Conservation (phyloP, 495 filamentous ascomycete genomes). For the Thermochaetoides thermophila region DNA sequence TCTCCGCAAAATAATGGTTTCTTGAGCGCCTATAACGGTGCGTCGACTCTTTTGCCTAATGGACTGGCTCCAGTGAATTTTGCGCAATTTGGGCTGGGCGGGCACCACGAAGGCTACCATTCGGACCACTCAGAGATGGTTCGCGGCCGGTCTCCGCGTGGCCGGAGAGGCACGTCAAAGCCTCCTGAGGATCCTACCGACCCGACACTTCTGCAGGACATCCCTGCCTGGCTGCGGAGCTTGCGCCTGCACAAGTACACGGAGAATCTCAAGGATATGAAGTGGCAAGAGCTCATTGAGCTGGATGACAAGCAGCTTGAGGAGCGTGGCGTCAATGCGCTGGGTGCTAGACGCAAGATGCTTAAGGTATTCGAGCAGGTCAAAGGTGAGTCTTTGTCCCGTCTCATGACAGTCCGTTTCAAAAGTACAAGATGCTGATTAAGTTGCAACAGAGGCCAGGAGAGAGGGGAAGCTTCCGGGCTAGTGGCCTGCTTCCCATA, state of each 20-base stretch:
- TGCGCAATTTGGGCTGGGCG: constrained; percentile 54
- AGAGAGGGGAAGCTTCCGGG: constrained; percentile 36
- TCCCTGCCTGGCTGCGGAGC: constrained; percentile 89
- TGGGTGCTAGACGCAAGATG: constrained; percentile 95
- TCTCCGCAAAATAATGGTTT: constrained; percentile 94
- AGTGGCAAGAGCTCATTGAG: constrained; percentile 87
- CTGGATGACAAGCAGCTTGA: constrained; percentile 89
- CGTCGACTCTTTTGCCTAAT: constrained; percentile 58
- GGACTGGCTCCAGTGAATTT: constrained; percentile 56
- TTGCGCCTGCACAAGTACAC: constrained; percentile 96
- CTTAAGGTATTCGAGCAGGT: constrained; percentile 98
- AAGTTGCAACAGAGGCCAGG: constrained; percentile 11
- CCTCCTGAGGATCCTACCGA: constrained; percentile 97
- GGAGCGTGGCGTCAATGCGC: constrained; percentile 83
- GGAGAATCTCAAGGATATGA: constrained; percentile 90
- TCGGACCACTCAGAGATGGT: constrained; percentile 86
- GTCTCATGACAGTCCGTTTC: not conserved
- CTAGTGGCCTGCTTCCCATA: constrained; percentile 3
- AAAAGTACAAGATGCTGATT: constrained; percentile 4
- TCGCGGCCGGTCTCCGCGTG: constrained; percentile 82
- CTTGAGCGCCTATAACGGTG: constrained; percentile 71
- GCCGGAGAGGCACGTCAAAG: constrained; percentile 87
- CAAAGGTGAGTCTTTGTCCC: constrained; percentile 39
- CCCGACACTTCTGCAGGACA: constrained; percentile 78
- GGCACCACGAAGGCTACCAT: constrained; percentile 67